Percentiles rank a stretch among this genome's conserved stretches.
Evolutionary conservation across 73 alveolate genomes (phyloP).

Genomic region (Paramecium primaurelia): DNA sequence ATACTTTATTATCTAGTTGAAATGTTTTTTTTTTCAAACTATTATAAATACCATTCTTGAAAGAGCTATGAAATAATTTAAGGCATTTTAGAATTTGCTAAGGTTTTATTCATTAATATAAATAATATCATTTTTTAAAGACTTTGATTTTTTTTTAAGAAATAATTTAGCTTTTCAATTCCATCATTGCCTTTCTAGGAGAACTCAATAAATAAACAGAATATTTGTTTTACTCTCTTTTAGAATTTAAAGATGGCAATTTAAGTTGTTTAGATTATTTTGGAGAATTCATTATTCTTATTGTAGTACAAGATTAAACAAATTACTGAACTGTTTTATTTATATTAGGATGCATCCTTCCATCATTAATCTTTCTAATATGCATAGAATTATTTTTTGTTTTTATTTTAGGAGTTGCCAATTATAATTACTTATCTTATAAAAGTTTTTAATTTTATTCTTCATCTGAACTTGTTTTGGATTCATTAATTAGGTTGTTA

Average conservation of each 20-base stretch:
- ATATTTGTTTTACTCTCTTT: not conserved
- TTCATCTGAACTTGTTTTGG: not conserved
- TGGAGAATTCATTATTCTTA: not conserved
- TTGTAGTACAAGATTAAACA: not conserved
- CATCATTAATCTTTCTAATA: not conserved
- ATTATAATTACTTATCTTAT: not conserved
- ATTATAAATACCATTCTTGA: not conserved
- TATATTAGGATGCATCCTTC: not conserved
- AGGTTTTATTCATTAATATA: not conserved
- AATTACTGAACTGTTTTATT: not conserved
- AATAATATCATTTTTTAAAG: not conserved
- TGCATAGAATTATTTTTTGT: not conserved
- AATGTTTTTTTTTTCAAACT: not conserved
- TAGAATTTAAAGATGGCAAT: not conserved
- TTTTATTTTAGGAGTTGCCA: not conserved
- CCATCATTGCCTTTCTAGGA: not conserved
- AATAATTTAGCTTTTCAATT: not conserved
- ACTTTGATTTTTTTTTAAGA: slow-evolving; percentile 4
- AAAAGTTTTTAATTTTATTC: not conserved
- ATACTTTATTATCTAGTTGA: not conserved
- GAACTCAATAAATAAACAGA: not conserved
- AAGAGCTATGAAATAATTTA: not conserved
- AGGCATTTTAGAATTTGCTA: not conserved
- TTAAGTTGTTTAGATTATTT: not conserved
- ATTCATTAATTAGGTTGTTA: not conserved